These are phyloP conservation scores for Entonaema liquescens DNA, from an alignment of 495 filamentous ascomycete species.

Conservation along the genomic window DNA sequence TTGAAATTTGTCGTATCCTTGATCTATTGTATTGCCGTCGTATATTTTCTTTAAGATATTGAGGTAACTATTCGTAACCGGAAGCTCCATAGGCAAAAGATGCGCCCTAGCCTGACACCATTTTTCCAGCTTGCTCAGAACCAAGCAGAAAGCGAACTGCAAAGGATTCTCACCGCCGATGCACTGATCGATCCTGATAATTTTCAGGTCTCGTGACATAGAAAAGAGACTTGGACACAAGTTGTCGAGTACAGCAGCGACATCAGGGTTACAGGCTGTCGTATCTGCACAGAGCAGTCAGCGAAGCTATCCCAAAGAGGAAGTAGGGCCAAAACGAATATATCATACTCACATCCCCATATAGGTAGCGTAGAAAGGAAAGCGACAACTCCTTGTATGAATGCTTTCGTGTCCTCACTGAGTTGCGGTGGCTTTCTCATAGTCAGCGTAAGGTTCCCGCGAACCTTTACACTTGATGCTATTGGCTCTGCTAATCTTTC, in stretches of 20 bases:
- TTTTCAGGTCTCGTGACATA: background rate
- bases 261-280: background rate
- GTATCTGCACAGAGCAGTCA: conserved; percentile 11
- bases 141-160: conserved; percentile 29
- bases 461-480: conserved; percentile 6
- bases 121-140: conserved; percentile 15
- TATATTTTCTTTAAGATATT: background rate
- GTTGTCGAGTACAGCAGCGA: conserved; percentile 9
- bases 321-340: background rate
- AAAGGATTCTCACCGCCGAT: conserved; percentile 12
- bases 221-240: conserved; percentile 14
- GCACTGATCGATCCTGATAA: conserved; percentile 2
- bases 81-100: background rate
- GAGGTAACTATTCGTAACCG: background rate
- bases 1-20: conserved; percentile 15
- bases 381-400: conserved; percentile 20
- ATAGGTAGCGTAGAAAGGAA: conserved; percentile 32
- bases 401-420: conserved; percentile 11
- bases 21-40: background rate
- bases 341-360: conserved; percentile 33
- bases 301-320: background rate
- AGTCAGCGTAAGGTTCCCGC: background rate
- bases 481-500: conserved; percentile 1
- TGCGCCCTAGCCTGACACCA: background rate
- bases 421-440: conserved; percentile 4